Percentiles rank a stretch among this genome's conserved stretches.
Conservation (phyloP, 371 early-diverging fungal genomes). For the Rhizopus microsporus region DNA sequence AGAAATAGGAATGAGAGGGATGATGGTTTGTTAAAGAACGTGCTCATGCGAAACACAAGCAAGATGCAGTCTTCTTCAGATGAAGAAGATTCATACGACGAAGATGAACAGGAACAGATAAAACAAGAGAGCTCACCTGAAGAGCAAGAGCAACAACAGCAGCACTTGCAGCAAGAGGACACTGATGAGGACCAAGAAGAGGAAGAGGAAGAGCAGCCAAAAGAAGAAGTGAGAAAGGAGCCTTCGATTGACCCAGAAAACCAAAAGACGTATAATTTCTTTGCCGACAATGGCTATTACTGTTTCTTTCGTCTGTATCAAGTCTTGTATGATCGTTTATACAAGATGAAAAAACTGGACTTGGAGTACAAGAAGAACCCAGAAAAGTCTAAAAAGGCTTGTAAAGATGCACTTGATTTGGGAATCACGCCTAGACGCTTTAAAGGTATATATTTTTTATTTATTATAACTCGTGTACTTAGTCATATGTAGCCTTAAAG, state of each 20-base stretch:
- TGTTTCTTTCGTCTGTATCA: slow-evolving; percentile 85
- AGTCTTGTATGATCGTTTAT: slow-evolving; percentile 64
- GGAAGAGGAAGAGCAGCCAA: slow-evolving; percentile 16
- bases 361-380: slow-evolving; percentile 61
- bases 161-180: not conserved
- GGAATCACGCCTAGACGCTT: slow-evolving; percentile 58
- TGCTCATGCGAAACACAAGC: slow-evolving; percentile 21
- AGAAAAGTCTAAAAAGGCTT: slow-evolving; percentile 53
- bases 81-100: slow-evolving; percentile 15
- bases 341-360: slow-evolving; percentile 74
- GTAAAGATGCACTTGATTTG: slow-evolving; percentile 77
- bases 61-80: slow-evolving; percentile 7
- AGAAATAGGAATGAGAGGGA: slow-evolving; percentile 11
- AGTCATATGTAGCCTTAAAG: slow-evolving; percentile 14
- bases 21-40: slow-evolving; percentile 25
- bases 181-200: slow-evolving; percentile 17
- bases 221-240: slow-evolving; percentile 14
- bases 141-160: slow-evolving; percentile 13
- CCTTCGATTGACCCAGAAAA: slow-evolving; percentile 17
- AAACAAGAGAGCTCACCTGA: slow-evolving; percentile 6
- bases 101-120: not conserved
- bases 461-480: not conserved
- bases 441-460: slow-evolving; percentile 22
- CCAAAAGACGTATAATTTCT: slow-evolving; percentile 51
- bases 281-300: slow-evolving; percentile 79